A percentile compares a stretch with the other conserved stretches of the same genome.
Conservation (phyloP, 2,329 filamentous ascomycete species). For the Trichoderma aggressivum region DNA sequence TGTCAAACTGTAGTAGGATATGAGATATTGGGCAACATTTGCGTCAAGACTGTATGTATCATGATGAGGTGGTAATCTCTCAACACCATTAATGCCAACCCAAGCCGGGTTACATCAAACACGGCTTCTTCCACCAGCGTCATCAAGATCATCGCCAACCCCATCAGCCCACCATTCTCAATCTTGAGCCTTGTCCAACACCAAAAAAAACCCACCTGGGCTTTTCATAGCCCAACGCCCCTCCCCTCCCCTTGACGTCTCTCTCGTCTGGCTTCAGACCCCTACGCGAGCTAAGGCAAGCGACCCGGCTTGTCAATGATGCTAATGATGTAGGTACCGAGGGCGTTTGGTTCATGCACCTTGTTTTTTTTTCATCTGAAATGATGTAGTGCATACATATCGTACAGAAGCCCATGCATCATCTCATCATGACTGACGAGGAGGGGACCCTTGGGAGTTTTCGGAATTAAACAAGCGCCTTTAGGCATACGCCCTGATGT, state of each 20-base stretch:
- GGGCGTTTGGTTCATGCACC: constrained; percentile 11
- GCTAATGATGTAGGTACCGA: background rate
- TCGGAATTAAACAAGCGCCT: background rate
- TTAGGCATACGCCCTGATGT: constrained; percentile 2
- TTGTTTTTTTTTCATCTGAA: background rate
- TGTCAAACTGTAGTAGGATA: background rate
- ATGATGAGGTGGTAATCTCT: background rate
- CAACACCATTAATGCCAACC: background rate
- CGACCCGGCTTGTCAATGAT: background rate
- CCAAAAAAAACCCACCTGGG: background rate
- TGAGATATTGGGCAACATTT: background rate
- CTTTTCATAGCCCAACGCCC: background rate
- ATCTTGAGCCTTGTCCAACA: background rate
- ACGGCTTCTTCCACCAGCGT: background rate
- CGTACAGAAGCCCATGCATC: background rate
- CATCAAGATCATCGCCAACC: background rate
- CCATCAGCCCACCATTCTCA: background rate
- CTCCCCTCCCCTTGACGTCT: background rate
- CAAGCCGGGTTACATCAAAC: background rate
- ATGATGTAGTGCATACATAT: constrained; percentile 1
- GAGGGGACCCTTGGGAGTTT: background rate
- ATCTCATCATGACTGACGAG: background rate
- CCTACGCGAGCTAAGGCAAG: constrained; percentile 13
- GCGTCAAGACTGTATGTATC: background rate
- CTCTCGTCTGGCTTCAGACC: background rate